A percentile compares a stretch with the other conserved stretches of the same genome.
Conservation (phyloP, 352 stramenopile genomes). For the Pythium sp. region DNA sequence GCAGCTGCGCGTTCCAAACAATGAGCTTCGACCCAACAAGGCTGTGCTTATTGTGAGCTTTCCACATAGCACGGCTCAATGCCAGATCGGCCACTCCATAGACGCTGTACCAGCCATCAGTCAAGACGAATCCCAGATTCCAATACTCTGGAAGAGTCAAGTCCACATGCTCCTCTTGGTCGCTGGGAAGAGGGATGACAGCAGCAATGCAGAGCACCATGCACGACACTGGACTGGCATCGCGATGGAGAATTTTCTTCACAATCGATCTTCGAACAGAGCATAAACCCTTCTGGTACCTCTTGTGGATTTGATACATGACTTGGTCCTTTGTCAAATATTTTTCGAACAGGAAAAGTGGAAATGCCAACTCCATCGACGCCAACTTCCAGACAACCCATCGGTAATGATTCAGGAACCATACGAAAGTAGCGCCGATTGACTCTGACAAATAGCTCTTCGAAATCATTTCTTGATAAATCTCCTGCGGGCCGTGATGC, state of each 20-base stretch:
- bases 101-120: slow-evolving; percentile 71
- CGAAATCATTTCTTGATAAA: slow-evolving; percentile 37
- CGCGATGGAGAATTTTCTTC: slow-evolving; percentile 67
- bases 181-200: slow-evolving; percentile 38
- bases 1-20: slow-evolving; percentile 61
- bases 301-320: slow-evolving; percentile 46
- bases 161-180: slow-evolving; percentile 27
- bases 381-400: slow-evolving; percentile 77
- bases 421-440: slow-evolving; percentile 38
- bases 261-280: slow-evolving; percentile 49
- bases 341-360: slow-evolving; percentile 43
- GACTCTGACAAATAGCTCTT: slow-evolving; percentile 25
- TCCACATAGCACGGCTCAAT: slow-evolving; percentile 46
- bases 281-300: slow-evolving; percentile 55
- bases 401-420: slow-evolving; percentile 74
- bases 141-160: slow-evolving; percentile 44
- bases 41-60: slow-evolving; percentile 29
- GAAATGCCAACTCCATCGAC: slow-evolving; percentile 47
- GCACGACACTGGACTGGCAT: slow-evolving; percentile 58
- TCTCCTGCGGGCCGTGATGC: slow-evolving; percentile 22
- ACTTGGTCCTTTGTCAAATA: slow-evolving; percentile 64
- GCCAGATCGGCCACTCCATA: slow-evolving; percentile 52
- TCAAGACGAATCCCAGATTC: slow-evolving; percentile 63
- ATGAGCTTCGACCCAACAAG: slow-evolving; percentile 64
- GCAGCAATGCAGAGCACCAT: slow-evolving; percentile 66